Base-by-base conservation (phyloP, 2,329 filamentous ascomycete genomes). In the Talaromyces funiculosus region DNA sequence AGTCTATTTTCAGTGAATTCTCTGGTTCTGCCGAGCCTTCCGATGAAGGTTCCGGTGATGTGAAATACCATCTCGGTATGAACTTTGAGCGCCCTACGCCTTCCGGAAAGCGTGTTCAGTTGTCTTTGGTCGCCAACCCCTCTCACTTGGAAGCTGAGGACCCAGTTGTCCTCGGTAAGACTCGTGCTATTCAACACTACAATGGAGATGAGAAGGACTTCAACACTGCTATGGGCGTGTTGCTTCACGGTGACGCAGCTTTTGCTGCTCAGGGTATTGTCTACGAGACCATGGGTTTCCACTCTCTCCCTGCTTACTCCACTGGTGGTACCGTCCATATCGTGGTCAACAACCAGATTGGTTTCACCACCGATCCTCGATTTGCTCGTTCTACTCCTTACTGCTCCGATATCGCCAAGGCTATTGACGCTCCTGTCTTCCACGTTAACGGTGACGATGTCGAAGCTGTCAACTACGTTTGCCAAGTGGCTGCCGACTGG, bases 41-140 rank as follows among this genome's bases (percentile, higher is more conserved):
- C 68, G 94, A 97, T 68, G 93, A 99, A 80, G 94, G 94, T 62
- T 97, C 94, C 61, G 94, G 94, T 70, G 94, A 99, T 76, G 94
- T 99, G 78, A 99, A 99, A 80, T 99, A 99, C 81, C 94, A 99
- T 81, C 82, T 99, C 71, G 94, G 94, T 73, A 99, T 99, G 94
- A 99, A 99, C 83, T 99, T 99, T 68, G 94, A 99, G 82, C 91
- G 94, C 65, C 94, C 94, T 59, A 99, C 94, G 9, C 94, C 94
- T 62, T 97, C 93, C 45, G 94, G 94, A 70, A 97, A 97, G 85
- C 94, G 94, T 65, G 94, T 99, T n/a, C 94, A 99, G 81, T 86
- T 99, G 59, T 99, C 94, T 64, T 86, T 99, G 55, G 94, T 99
- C 63, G 94, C 94, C 79, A 99, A 99, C 78, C 94, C 94, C 40